Conservation (phyloP, 2,329 filamentous ascomycete genomes). For the Pseudopyricularia javanii region DNA sequence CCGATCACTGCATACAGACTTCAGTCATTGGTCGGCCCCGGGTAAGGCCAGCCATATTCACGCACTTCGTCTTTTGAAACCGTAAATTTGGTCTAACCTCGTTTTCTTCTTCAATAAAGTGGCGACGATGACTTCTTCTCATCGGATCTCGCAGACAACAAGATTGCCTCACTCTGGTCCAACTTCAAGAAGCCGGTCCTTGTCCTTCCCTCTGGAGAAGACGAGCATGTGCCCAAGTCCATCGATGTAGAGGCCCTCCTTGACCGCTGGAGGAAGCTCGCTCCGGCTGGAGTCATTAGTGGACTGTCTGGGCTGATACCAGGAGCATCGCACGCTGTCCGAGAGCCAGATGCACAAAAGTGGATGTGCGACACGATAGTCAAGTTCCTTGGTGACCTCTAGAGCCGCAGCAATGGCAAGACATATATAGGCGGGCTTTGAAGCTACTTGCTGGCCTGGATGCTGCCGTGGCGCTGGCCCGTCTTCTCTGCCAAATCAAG, state of each 20-base stretch:
- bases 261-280: constrained; percentile 39
- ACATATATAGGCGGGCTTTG: not conserved
- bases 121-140: constrained; percentile 84
- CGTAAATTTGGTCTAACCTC: not conserved
- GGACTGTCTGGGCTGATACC: constrained; percentile 39
- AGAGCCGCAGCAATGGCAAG: not conserved
- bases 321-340: constrained; percentile 37
- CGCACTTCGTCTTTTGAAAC: not conserved
- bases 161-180: constrained; percentile 53
- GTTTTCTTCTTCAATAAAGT: constrained; percentile 18
- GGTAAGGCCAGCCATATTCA: constrained; percentile 25
- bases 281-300: constrained; percentile 29
- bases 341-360: constrained; percentile 27
- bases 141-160: constrained; percentile 51
- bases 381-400: constrained; percentile 26
- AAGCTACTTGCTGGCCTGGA: not conserved
- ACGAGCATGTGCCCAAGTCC: constrained; percentile 48
- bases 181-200: constrained; percentile 46
- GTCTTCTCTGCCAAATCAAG: not conserved
- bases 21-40: constrained; percentile 33
- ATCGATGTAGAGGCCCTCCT: constrained; percentile 48
- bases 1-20: constrained; percentile 42
- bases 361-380: constrained; percentile 37
- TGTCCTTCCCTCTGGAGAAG: constrained; percentile 51
- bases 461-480: not conserved